phyloP scores from a whole-genome alignment of 768 basidiomycete species.

The Coprinopsis sp. region DNA sequence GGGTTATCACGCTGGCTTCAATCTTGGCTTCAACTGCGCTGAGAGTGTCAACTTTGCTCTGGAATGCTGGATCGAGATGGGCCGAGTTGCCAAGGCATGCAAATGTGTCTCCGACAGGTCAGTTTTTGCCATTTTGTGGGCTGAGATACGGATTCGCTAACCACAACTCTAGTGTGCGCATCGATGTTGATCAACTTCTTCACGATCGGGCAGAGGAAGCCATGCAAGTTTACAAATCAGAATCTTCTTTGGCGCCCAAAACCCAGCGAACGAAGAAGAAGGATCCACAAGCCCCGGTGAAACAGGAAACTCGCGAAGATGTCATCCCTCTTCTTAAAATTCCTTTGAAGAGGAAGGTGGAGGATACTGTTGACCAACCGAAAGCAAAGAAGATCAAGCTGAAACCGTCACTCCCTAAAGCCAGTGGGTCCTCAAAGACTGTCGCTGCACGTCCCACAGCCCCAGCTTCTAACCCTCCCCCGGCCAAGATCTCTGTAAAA shows the following conservation, averaged over 20 bases:
- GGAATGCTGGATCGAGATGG: conserved; percentile 90
- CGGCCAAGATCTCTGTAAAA: conserved; percentile 47
- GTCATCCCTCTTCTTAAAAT: conserved; percentile 17
- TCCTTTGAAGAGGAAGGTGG: conserved; percentile 37
- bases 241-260: background rate
- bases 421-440: conserved; percentile 12
- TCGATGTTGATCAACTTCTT: conserved; percentile 87
- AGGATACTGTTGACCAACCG: conserved; percentile 29
- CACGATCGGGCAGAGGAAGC: conserved; percentile 54
- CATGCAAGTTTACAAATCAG: conserved; percentile 3
- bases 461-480: conserved; percentile 1
- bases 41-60: conserved; percentile 97
- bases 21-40: conserved; percentile 93
- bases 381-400: conserved; percentile 48
- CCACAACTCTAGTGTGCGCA: conserved; percentile 64
- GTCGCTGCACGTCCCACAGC: background rate
- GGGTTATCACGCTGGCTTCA: conserved; percentile 97
- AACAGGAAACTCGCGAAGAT: conserved; percentile 18
- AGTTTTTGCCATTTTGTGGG: conserved; percentile 6
- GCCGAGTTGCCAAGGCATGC: conserved; percentile 73
- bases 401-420: conserved; percentile 28
- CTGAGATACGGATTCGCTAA: background rate
- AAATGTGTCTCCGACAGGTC: conserved; percentile 73
- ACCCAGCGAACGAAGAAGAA: conserved; percentile 9
- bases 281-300: conserved; percentile 19